Evolutionary conservation across 2,329 filamentous ascomycete species (phyloP).

Genomic region (Clarireedia paspali): DNA sequence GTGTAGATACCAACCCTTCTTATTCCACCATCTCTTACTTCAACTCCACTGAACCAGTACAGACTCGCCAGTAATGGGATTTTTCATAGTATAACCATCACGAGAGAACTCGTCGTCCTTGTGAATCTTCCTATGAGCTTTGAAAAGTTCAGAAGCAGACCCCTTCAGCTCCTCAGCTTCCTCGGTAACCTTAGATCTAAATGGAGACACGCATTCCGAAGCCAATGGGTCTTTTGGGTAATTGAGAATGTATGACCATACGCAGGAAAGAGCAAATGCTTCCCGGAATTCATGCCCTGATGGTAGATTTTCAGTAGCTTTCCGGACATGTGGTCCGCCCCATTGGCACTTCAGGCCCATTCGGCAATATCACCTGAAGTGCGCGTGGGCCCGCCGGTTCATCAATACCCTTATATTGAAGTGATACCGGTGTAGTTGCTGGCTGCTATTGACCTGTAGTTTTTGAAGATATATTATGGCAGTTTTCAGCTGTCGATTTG

Average conservation of each 20-base stretch:
- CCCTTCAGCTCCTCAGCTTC: not conserved
- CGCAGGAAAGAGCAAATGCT: not conserved
- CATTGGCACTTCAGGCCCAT: too few species aligned
- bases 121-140: not conserved
- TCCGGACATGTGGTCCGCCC: not conserved
- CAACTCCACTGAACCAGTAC: too few species aligned
- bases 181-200: not conserved
- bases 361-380: too few species aligned
- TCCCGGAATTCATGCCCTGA: not conserved
- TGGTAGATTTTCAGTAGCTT: not conserved
- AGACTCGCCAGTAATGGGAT: not conserved
- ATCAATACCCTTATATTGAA: too few species aligned
- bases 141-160: not conserved
- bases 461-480: too few species aligned
- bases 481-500: too few species aligned
- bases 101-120: not conserved
- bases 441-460: too few species aligned
- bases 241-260: not conserved
- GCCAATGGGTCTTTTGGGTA: too few species aligned
- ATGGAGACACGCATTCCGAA: not conserved
- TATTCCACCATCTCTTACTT: too few species aligned
- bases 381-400: too few species aligned
- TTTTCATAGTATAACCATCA: not conserved
- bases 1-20: too few species aligned
- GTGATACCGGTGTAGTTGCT: too few species aligned